Base-by-base conservation (phyloP, 306 rosid genomes). In the Lotus japonicus region DNA sequence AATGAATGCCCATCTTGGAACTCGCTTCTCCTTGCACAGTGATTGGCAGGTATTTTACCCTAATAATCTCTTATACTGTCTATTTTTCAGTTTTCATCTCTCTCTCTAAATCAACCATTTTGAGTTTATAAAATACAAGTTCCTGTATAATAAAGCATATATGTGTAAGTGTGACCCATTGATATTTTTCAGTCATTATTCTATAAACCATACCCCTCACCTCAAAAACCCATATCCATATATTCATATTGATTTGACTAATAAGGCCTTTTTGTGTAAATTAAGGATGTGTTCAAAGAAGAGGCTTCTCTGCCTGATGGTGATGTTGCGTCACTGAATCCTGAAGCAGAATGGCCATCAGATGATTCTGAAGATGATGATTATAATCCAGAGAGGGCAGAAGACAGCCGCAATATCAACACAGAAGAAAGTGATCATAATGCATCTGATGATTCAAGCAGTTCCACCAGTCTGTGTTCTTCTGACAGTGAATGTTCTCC, bases 361-460 rank as follows among this genome's bases (percentile, higher is more conserved):
- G 96, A 92, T 81, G 98, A 89, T 81, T 88, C 98, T 44, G 95
- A 83, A 61, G 98, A 92, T 70, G 90, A 84, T 73, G 95, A 92
- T 80, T 92, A 92, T 80, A 68, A 92, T 69, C 98, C 98, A 16
- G 92, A 81, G 76, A 82, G 82, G 84, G 80, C 64, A 42, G 86
- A 85, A 77, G 85, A 71, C 53, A 62, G 73, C 85, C 57, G 64
- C 71, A 72, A 67, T 56, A 39, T 64, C 55, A 72, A 84, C 36
- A 57, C 61, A 46, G 89, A 73, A 69, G 94, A 64, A 69, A 64
- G 74, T 23, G 76, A 79, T 39, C 83, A 80, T 31, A 15, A 74
- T 70, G 75, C 46, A 46, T 74, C 83, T 48, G 86, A 84, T 64
- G 84, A 74, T 52, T 70, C 52, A 21, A 81, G 83, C 57, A 83